A percentile compares a stretch with the other conserved stretches of the same genome.
phyloP scores from a whole-genome alignment of 805 yeast species.

The Starmerella roubikii region DNA sequence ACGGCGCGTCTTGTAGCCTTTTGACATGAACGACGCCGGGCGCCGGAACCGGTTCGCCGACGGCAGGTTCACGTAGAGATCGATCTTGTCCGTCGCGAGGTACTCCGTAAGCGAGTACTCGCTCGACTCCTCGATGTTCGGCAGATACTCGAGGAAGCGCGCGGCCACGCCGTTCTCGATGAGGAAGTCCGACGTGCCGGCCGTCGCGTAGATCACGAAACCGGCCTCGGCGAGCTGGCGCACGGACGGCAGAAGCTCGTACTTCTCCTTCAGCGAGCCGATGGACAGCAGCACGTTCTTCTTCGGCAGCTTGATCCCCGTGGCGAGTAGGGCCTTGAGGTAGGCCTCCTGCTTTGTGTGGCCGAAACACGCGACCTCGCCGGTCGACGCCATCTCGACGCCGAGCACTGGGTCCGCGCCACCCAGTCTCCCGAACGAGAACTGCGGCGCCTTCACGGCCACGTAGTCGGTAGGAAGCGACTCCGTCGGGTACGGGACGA shows the following conservation, averaged over 20 bases:
- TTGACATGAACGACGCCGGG: constrained; percentile 95
- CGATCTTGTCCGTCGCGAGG: constrained; percentile 91
- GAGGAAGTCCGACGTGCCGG: constrained; percentile 97
- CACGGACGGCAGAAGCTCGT: constrained; percentile 81
- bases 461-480: constrained; percentile 86
- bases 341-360: constrained; percentile 94
- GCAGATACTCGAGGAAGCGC: constrained; percentile 82
- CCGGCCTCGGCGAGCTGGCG: constrained; percentile 70
- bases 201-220: constrained; percentile 85
- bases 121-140: constrained; percentile 59
- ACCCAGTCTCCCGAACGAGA: constrained; percentile 89
- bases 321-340: constrained; percentile 82
- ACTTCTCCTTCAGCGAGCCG: constrained; percentile 95
- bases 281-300: constrained; percentile 85
- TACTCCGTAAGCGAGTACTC: constrained; percentile 95
- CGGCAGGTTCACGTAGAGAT: constrained; percentile 90
- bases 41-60: constrained; percentile 95
- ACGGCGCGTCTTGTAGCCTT: constrained; percentile 97
- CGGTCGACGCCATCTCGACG: constrained; percentile 98
- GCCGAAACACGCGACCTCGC: constrained; percentile 97
- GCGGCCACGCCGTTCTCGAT: constrained; percentile 92
- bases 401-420: constrained; percentile 98
- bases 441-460: constrained; percentile 94
- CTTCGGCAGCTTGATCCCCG: constrained; percentile 91
- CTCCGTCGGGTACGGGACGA: constrained; percentile 80